Evolutionary conservation across 139 green algal genomes (phyloP).

Genomic region (Volvox africanus): DNA sequence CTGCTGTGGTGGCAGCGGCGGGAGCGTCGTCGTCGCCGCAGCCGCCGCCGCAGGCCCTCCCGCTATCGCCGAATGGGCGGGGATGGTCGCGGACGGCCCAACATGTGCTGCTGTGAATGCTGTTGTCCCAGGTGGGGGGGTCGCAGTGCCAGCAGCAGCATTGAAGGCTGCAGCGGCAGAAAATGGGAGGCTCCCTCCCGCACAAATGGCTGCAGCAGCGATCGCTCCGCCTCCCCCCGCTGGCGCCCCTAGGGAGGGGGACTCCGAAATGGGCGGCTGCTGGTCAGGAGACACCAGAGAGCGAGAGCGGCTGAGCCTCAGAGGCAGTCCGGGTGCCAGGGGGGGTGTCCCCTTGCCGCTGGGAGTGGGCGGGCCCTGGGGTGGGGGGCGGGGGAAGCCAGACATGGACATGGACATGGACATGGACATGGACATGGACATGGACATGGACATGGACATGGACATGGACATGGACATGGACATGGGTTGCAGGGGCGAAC

Average conservation of each 20-base stretch:
- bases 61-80: not conserved
- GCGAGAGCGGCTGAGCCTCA: slow-evolving; percentile 1
- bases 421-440: too few relatives aligned
- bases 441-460: too few relatives aligned
- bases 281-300: not conserved
- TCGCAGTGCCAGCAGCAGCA: too few relatives aligned
- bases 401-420: too few relatives aligned
- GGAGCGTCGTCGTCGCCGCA: not conserved
- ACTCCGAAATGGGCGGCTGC: not conserved
- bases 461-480: too few relatives aligned
- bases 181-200: too few relatives aligned
- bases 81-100: not conserved
- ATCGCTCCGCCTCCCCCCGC: not conserved
- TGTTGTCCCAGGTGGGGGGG: not conserved
- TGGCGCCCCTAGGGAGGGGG: not conserved
- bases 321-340: not conserved
- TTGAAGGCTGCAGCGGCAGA: too few relatives aligned
- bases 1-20: not conserved
- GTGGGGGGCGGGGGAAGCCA: not conserved
- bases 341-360: not conserved
- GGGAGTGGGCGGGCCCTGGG: slow-evolving; percentile 6
- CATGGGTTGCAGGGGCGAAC: too few relatives aligned
- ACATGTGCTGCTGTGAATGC: not conserved
- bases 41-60: not conserved
- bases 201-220: not conserved